Base-by-base conservation (phyloP, 768 basidiomycete species). In the Mycena rosella region DNA sequence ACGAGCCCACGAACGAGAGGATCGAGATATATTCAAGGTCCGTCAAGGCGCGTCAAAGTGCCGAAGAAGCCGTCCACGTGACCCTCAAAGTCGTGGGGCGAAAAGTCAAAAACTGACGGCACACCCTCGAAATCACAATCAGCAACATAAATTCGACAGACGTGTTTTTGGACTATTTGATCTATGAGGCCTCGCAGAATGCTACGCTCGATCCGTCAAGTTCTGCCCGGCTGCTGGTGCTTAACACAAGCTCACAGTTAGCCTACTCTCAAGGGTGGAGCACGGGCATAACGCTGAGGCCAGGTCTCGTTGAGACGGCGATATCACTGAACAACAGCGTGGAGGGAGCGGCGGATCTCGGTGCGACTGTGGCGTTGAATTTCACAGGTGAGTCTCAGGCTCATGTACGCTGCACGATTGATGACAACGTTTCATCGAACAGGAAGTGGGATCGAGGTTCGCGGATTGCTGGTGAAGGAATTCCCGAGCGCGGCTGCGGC, bases 181-280 rank as follows among this genome's bases (percentile, higher is more conserved):
- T 61, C 36, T 61, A 61, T 34, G 60, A 61, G 40, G 60, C 30
- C 20, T 52, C 60, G 3, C 60, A 7, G n/a, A 61, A 61, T 20
- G 2, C 60, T 5, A 1, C 24, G 5, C 14, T 60, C 2, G 36
- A 22, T 34, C 6, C 32, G 2, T n/a, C n/a, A n/a, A n/a, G n/a
- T n/a, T 24, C 34, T 0, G 32, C 34, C 5, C 59, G 47, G 11
- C 59, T 60, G 22, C 59, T 60, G 3, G 36, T 51, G 1, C 36
- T 60, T 13, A 22, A 38, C 22, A 60, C 59, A 14, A 38, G 26
- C 22, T 15, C 24, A 29, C 11, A 60, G 0, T n/a, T 60, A 11
- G 48, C 59, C 0, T 60, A 60, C 34, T 60, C 59, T 5, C 48
- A 27, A 34, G 59, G 48, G 0, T 60, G 59, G 59, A 51, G 17